Conservation (phyloP, 139 green algal genomes). For the Micractinium sp. region DNA sequence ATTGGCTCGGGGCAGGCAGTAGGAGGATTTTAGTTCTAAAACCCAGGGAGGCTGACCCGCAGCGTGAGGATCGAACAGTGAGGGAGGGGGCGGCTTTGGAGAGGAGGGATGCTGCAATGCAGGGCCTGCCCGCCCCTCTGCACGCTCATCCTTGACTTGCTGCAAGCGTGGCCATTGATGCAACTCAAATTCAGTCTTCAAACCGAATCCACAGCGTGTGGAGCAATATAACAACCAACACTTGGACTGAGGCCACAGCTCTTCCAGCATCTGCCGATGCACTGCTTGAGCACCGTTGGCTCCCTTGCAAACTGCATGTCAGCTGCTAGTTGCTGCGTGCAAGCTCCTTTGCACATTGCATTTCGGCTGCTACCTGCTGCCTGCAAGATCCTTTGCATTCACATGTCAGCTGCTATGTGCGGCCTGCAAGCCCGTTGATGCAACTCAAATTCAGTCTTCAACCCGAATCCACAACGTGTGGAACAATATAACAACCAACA, state of each 20-base stretch:
- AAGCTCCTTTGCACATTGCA: neutral
- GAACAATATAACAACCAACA: slow-evolving; percentile 32
- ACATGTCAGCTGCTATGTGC: too few relatives aligned
- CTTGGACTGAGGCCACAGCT: slow-evolving; percentile 45
- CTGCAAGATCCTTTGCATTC: too few relatives aligned
- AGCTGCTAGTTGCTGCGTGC: too few relatives aligned
- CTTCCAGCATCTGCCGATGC: neutral
- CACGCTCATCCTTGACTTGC: neutral
- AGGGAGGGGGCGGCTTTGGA: neutral
- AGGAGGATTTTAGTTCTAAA: too few relatives aligned
- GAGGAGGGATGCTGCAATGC: neutral
- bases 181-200: slow-evolving; percentile 73
- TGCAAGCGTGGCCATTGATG: slow-evolving; percentile 45
- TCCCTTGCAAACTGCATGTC: neutral
- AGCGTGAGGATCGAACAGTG: too few relatives aligned
- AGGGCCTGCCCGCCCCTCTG: neutral
- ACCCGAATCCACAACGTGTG: slow-evolving; percentile 48
- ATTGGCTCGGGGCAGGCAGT: too few relatives aligned
- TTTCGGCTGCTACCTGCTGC: too few relatives aligned
- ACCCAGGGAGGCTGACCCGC: too few relatives aligned
- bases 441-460: slow-evolving; percentile 73
- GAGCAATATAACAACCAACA: slow-evolving; percentile 35
- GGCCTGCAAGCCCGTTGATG: slow-evolving; percentile 50
- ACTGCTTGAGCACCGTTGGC: neutral
- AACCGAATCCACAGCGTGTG: slow-evolving; percentile 48